A percentile compares a stretch with the other conserved stretches of the same genome.
These are phyloP conservation scores for Calonectria pauciramosa DNA, from an alignment of 2,329 filamentous ascomycete genomes.

Conservation along the genomic window DNA sequence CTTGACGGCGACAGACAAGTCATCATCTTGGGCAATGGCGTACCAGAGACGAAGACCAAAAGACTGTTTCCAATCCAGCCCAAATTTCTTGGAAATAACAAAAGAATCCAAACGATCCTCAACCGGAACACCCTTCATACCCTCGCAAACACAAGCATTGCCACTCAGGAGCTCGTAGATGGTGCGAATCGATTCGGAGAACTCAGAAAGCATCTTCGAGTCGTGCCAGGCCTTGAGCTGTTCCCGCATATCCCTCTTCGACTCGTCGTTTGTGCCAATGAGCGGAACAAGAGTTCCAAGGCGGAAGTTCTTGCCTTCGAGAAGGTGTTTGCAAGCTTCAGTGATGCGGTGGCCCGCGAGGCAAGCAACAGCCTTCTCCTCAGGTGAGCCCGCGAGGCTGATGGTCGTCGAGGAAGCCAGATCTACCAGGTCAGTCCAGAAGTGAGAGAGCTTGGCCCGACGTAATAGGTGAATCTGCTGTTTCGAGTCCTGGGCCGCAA, in stretches of 20 bases:
- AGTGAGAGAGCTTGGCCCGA: conserved; percentile 76
- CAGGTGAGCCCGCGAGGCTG: conserved; percentile 72
- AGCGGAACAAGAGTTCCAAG: conserved; percentile 88
- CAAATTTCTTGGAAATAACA: conserved; percentile 85
- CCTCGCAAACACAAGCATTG: conserved; percentile 87
- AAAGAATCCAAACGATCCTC: conserved; percentile 89
- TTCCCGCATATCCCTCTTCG: conserved; percentile 80
- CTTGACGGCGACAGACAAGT: conserved; percentile 79
- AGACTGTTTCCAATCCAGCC: conserved; percentile 91
- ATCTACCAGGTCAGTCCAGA: conserved; percentile 77
- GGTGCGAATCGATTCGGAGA: conserved; percentile 85
- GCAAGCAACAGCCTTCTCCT: conserved; percentile 87
- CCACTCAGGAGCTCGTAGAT: conserved; percentile 92
- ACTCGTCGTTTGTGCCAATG: conserved; percentile 79
- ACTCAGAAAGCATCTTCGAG: conserved; percentile 87
- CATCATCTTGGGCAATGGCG: conserved; percentile 76
- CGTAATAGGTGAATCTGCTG: conserved; percentile 57
- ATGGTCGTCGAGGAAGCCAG: conserved; percentile 67
- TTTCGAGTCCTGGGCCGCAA: conserved; percentile 58
- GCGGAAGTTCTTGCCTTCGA: conserved; percentile 83
- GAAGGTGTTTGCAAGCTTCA: conserved; percentile 85
- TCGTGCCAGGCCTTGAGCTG: conserved; percentile 90
- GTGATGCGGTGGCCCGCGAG: conserved; percentile 83
- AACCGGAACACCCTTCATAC: conserved; percentile 77
- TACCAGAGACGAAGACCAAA: conserved; percentile 96